Percentiles rank a stretch among this genome's conserved stretches.
These are phyloP conservation scores for Cadophora malorum DNA, from an alignment of 2,329 filamentous ascomycete species.

Conservation along the genomic window DNA sequence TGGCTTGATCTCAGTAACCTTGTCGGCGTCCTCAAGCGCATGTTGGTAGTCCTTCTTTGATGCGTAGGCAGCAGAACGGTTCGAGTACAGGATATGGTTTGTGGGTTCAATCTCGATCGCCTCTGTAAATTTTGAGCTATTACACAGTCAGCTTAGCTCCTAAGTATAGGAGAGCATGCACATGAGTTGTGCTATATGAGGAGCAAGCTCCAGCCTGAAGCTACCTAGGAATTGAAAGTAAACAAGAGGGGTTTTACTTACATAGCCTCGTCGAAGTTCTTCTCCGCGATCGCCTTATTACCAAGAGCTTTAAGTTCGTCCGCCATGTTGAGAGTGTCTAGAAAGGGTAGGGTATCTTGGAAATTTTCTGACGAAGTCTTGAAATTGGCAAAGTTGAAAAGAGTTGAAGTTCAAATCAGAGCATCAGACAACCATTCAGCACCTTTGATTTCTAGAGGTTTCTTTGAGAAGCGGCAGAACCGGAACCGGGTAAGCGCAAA, in stretches of 20 bases:
- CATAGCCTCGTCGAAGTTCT: constrained; percentile 96
- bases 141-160: constrained; percentile 25
- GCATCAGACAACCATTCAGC: constrained; percentile 24
- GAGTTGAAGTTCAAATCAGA: neutral
- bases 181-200: neutral
- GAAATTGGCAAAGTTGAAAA: neutral
- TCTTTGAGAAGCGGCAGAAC: neutral
- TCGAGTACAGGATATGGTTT: constrained; percentile 98
- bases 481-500: neutral
- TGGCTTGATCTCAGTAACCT: constrained; percentile 92
- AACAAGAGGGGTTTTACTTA: constrained; percentile 58
- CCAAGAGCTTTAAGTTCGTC: constrained; percentile 93
- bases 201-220: neutral
- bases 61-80: constrained; percentile 86
- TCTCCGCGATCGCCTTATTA: constrained; percentile 98
- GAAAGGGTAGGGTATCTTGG: neutral
- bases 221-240: constrained; percentile 25
- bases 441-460: constrained; percentile 19
- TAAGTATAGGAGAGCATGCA: neutral
- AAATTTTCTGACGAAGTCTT: neutral
- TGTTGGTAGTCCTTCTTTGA: constrained; percentile 88
- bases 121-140: constrained; percentile 90
- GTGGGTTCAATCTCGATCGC: constrained; percentile 86
- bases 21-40: constrained; percentile 87
- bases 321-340: constrained; percentile 48